A percentile compares a stretch with the other conserved stretches of the same genome.
These are phyloP conservation scores for Fragilaria crotonensis DNA, from an alignment of 108 stramenopile species.

Conservation along the genomic window DNA sequence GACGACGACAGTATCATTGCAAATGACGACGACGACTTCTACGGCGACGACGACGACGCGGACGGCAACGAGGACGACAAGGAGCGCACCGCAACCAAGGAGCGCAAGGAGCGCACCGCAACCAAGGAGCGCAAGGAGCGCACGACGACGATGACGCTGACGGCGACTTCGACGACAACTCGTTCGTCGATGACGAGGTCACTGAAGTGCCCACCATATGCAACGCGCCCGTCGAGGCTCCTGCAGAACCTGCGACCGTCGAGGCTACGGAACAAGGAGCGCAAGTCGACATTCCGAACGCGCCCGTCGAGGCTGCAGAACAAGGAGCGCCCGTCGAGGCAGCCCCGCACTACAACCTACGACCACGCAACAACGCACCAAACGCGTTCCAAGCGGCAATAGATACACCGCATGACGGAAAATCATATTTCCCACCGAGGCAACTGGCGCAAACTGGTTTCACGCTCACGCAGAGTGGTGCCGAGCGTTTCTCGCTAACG, in stretches of 20 bases:
- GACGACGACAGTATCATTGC: conserved; percentile 1
- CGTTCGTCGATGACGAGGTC: background rate
- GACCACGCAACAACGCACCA: too few relatives aligned
- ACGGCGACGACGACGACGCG: conserved; percentile 1
- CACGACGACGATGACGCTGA: background rate
- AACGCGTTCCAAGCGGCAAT: too few relatives aligned
- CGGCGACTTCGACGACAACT: background rate
- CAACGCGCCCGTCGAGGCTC: too few relatives aligned
- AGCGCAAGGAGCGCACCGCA: too few relatives aligned
- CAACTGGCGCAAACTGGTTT: background rate
- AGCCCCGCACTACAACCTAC: too few relatives aligned
- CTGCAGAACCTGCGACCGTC: too few relatives aligned
- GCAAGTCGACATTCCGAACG: conserved; percentile 19
- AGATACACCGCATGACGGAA: too few relatives aligned
- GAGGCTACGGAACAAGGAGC: conserved; percentile 20
- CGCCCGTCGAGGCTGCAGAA: too few relatives aligned
- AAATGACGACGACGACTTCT: background rate
- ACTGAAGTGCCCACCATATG: background rate
- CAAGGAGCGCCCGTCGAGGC: too few relatives aligned
- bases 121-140: too few relatives aligned
- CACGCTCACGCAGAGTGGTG: background rate
- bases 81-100: background rate
- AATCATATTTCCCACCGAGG: background rate
- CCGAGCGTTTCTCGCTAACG: background rate
- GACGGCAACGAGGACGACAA: background rate